These are phyloP conservation scores for Moesziomyces globuligerus DNA, from an alignment of 1,284 basidiomycete genomes.

Conservation along the genomic window DNA sequence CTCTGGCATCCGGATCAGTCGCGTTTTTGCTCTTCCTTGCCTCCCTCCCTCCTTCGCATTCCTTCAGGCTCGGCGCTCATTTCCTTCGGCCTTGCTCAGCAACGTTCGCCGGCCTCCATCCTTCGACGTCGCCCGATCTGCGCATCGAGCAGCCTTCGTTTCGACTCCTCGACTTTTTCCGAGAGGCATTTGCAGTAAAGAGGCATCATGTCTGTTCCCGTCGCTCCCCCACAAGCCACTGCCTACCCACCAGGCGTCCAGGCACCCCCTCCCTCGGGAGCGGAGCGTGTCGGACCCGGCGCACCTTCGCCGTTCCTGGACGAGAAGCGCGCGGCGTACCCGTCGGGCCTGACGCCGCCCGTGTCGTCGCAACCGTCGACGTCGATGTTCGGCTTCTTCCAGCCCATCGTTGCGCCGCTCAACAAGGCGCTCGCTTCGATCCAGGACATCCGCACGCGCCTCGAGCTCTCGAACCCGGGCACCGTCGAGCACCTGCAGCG, in stretches of 20 bases:
- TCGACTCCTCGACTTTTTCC: neutral
- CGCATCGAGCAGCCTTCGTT: neutral
- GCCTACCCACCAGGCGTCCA: constrained; percentile 44
- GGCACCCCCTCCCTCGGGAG: constrained; percentile 40
- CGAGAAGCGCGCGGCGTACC: constrained; percentile 44
- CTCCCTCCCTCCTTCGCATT: neutral
- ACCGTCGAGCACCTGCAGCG: constrained; percentile 63
- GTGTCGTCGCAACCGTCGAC: constrained; percentile 38
- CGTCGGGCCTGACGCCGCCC: constrained; percentile 40
- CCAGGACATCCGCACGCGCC: constrained; percentile 52
- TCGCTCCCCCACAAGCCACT: constrained; percentile 42
- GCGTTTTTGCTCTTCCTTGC: neutral
- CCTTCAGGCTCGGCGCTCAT: neutral
- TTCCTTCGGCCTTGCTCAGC: neutral
- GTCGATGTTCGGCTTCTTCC: constrained; percentile 52
- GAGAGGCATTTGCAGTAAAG: too few relatives aligned
- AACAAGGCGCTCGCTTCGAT: constrained; percentile 34
- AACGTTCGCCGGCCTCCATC: too few relatives aligned
- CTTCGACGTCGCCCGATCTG: neutral
- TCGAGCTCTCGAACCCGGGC: constrained; percentile 63
- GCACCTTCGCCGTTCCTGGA: constrained; percentile 40
- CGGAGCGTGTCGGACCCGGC: constrained; percentile 38
- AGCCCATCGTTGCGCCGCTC: constrained; percentile 55
- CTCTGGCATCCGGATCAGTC: constrained; percentile 3
- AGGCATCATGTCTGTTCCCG: constrained; percentile 31